Evolutionary conservation across 2,329 filamentous ascomycete species (phyloP).

Genomic region (Moelleriella libera): DNA sequence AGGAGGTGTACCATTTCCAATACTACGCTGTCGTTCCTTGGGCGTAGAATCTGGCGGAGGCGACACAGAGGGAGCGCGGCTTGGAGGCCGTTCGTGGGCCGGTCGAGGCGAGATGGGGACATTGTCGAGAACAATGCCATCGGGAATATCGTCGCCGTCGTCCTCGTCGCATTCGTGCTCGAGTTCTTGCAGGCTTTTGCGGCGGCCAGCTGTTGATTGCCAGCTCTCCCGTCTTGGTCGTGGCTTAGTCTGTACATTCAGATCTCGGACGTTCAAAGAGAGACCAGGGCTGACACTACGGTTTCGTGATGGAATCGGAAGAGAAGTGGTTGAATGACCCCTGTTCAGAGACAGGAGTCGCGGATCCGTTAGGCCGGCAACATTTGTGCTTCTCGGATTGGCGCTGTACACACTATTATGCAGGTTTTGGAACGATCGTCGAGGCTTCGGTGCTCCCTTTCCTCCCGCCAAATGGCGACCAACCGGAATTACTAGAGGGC

Average conservation of each 20-base stretch:
- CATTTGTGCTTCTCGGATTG: slow-evolving; percentile 38
- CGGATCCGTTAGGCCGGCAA: slow-evolving; percentile 21
- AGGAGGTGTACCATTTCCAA: slow-evolving; percentile 51
- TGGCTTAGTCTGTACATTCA: slow-evolving; percentile 15
- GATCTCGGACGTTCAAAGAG: slow-evolving; percentile 29
- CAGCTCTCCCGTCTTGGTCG: slow-evolving; percentile 50
- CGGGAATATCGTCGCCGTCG: slow-evolving; percentile 64
- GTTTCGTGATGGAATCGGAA: slow-evolving; percentile 23
- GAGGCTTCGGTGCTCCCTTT: slow-evolving; percentile 14
- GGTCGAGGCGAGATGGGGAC: slow-evolving; percentile 68
- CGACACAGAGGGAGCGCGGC: slow-evolving; percentile 36
- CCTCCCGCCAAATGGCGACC: slow-evolving; percentile 16
- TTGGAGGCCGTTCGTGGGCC: slow-evolving; percentile 37
- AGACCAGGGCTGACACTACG: slow-evolving; percentile 38
- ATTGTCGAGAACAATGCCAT: slow-evolving; percentile 67
- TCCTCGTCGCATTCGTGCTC: slow-evolving; percentile 67
- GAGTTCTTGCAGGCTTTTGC: slow-evolving; percentile 56
- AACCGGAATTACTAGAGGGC: slow-evolving; percentile 8
- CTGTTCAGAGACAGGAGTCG: slow-evolving; percentile 14
- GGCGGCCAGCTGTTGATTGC: slow-evolving; percentile 45
- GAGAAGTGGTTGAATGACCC: slow-evolving; percentile 20
- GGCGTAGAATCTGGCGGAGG: slow-evolving; percentile 37
- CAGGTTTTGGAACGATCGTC: slow-evolving; percentile 30
- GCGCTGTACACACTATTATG: slow-evolving; percentile 29
- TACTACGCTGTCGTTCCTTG: slow-evolving; percentile 37